Evolutionary conservation across 2,329 filamentous ascomycete genomes (phyloP).

Genomic region (Fusarium multiceps): DNA sequence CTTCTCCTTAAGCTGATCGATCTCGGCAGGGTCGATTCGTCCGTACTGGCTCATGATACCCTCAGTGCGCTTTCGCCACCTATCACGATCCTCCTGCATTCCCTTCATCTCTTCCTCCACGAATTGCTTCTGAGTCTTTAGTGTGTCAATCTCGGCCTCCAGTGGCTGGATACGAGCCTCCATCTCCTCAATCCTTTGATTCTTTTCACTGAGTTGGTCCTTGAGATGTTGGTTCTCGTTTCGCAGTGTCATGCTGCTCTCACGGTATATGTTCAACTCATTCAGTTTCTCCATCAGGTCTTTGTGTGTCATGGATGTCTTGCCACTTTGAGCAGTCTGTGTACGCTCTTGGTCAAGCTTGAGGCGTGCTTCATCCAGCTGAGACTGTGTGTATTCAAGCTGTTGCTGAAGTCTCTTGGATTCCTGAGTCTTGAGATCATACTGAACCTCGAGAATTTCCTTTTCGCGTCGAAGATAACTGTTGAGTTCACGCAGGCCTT

Average conservation of each 20-base stretch:
- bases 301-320: slow-evolving; percentile 81
- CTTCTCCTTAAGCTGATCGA: slow-evolving; percentile 87
- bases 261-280: slow-evolving; percentile 93
- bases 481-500: slow-evolving; percentile 89
- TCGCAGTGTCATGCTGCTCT: slow-evolving; percentile 91
- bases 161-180: slow-evolving; percentile 82
- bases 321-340: slow-evolving; percentile 76
- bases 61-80: slow-evolving; percentile 95
- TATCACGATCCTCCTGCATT: slow-evolving; percentile 89
- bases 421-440: slow-evolving; percentile 89
- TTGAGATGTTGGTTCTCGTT: slow-evolving; percentile 86
- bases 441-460: slow-evolving; percentile 97
- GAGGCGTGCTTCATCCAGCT: slow-evolving; percentile 88
- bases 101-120: slow-evolving; percentile 90
- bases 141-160: slow-evolving; percentile 80
- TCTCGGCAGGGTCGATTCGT: slow-evolving; percentile 90
- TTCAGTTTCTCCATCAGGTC: slow-evolving; percentile 95
- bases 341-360: slow-evolving; percentile 92
- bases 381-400: slow-evolving; percentile 84
- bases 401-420: slow-evolving; percentile 90
- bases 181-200: slow-evolving; percentile 78
- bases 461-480: slow-evolving; percentile 93
- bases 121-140: slow-evolving; percentile 83
- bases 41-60: slow-evolving; percentile 97
- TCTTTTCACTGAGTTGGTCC: slow-evolving; percentile 79